phyloP scores from a whole-genome alignment of 2,329 filamentous ascomycete species.

The Coleophoma crateriformis region DNA sequence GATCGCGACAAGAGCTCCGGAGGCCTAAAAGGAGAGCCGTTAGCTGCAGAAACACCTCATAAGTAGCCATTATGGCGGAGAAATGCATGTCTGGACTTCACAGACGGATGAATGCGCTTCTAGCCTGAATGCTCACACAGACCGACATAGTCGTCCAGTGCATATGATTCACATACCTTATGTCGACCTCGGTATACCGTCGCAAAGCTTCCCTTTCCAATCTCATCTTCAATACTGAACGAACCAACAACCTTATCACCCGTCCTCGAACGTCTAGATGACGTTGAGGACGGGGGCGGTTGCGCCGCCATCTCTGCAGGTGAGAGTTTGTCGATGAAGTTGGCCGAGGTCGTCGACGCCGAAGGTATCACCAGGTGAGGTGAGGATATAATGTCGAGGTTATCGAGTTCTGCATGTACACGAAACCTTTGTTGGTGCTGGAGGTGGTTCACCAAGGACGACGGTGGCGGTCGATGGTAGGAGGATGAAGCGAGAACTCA shows the following conservation, averaged over 20 bases:
- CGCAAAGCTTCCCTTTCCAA: constrained; percentile 96
- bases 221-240: constrained; percentile 80
- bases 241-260: constrained; percentile 54
- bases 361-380: constrained; percentile 25
- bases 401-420: constrained; percentile 30
- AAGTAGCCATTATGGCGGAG: too few relatives aligned
- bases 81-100: too few relatives aligned
- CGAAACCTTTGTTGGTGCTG: constrained; percentile 5
- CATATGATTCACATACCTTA: constrained; percentile 53
- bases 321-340: constrained; percentile 8
- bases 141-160: background rate
- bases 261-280: constrained; percentile 29
- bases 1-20: constrained; percentile 81
- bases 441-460: constrained; percentile 2
- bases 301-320: constrained; percentile 32
- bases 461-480: background rate
- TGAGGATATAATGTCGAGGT: constrained; percentile 27
- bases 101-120: background rate
- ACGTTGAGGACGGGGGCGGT: constrained; percentile 33
- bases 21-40: constrained; percentile 48
- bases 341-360: constrained; percentile 11
- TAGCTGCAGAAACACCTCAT: constrained; percentile 5
- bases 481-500: background rate
- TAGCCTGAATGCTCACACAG: too few relatives aligned
- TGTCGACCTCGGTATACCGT: constrained; percentile 87